Percentiles rank a stretch among this genome's conserved stretches.
Evolutionary conservation across 2,329 filamentous ascomycete species (phyloP).

Genomic region (Aurifilum marmelostoma): DNA sequence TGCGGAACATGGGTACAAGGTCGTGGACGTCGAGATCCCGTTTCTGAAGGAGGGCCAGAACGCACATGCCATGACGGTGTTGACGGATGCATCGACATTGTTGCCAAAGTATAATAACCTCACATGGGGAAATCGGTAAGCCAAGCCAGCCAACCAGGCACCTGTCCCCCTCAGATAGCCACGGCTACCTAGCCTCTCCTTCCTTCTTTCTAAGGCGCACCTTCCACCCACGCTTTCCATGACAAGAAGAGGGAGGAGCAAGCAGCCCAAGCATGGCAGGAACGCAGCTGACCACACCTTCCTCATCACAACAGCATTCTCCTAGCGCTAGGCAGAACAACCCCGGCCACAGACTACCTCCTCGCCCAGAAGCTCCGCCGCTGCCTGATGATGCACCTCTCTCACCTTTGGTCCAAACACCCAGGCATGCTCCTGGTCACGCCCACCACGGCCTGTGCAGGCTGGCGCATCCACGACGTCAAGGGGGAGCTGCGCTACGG

Average conservation of each 20-base stretch:
- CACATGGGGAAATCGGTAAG: constrained; percentile 48
- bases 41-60: constrained; percentile 66
- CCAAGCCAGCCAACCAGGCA: neutral
- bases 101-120: constrained; percentile 53
- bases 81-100: constrained; percentile 60
- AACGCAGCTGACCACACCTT: neutral
- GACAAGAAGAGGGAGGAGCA: neutral
- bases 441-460: constrained; percentile 62
- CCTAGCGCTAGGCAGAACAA: constrained; percentile 64
- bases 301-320: constrained; percentile 55
- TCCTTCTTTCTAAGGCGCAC: no score
- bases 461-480: constrained; percentile 45
- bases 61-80: constrained; percentile 74
- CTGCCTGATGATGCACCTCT: constrained; percentile 71
- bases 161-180: no score
- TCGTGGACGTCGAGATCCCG: constrained; percentile 61
- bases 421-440: constrained; percentile 73
- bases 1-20: constrained; percentile 53
- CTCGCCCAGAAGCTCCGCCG: constrained; percentile 71
- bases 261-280: no score
- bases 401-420: constrained; percentile 65
- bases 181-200: no score
- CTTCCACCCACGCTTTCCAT: no score
- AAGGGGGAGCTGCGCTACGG: constrained; percentile 44
- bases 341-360: constrained; percentile 67